A percentile compares a stretch with the other conserved stretches of the same genome.
Evolutionary conservation across 1,284 basidiomycete species (phyloP).

Genomic region (Papiliotrema laurentii): DNA sequence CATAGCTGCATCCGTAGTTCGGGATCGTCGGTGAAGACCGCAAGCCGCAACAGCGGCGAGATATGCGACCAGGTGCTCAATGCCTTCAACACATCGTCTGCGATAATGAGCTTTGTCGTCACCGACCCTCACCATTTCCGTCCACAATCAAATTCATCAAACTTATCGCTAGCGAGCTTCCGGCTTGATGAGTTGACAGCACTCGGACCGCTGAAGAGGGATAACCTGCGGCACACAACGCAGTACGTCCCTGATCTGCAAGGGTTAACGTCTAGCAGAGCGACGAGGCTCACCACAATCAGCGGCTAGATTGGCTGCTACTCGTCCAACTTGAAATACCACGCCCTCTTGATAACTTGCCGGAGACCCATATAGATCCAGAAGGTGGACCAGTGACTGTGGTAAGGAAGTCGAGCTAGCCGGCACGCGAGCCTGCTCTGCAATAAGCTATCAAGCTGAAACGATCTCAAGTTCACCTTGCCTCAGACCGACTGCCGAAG

Average conservation of each 20-base stretch:
- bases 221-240: conserved; percentile 16
- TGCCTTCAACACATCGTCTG: conserved; percentile 8
- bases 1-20: conserved; percentile 5
- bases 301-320: conserved; percentile 36
- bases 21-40: not conserved
- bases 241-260: conserved; percentile 23
- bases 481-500: conserved; percentile 14
- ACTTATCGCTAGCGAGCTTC: conserved; percentile 23
- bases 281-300: conserved; percentile 25
- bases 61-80: conserved; percentile 2
- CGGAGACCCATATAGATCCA: not conserved
- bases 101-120: conserved; percentile 1
- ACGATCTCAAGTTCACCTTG: conserved; percentile 17
- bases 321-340: conserved; percentile 25
- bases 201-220: conserved; percentile 2
- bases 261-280: not conserved
- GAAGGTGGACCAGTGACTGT: not conserved
- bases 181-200: conserved; percentile 1
- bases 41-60: not conserved
- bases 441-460: not conserved
- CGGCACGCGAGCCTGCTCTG: not conserved
- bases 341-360: too few species aligned
- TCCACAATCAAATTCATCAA: conserved; percentile 32
- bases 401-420: conserved; percentile 2
- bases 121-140: conserved; percentile 24